These are phyloP conservation scores for Penicillium sp. DNA, from an alignment of 2,329 filamentous ascomycete genomes.

Conservation along the genomic window DNA sequence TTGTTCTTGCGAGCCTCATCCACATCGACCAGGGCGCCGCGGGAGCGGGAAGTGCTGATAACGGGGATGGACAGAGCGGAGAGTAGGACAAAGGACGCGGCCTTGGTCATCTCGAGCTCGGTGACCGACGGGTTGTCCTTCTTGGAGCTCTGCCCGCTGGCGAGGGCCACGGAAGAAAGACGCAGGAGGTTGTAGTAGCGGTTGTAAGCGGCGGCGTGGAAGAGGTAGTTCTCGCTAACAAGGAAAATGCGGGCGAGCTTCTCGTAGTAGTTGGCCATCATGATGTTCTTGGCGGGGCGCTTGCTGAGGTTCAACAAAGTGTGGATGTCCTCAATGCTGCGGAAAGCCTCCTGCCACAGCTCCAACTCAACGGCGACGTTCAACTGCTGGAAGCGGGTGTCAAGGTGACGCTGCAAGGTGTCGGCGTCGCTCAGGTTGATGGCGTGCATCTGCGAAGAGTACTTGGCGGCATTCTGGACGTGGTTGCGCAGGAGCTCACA, in stretches of 20 bases:
- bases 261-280: slow-evolving; percentile 99
- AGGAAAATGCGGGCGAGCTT: slow-evolving; percentile 98
- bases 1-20: slow-evolving; percentile 98
- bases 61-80: slow-evolving; percentile 97
- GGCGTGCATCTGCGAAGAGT: slow-evolving; percentile 97
- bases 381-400: slow-evolving; percentile 97
- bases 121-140: slow-evolving; percentile 87
- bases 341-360: slow-evolving; percentile 99
- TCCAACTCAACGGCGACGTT: slow-evolving; percentile 98
- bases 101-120: slow-evolving; percentile 88
- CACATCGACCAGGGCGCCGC: slow-evolving; percentile 92
- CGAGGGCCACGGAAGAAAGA: slow-evolving; percentile 79
- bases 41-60: slow-evolving; percentile 95
- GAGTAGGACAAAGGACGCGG: slow-evolving; percentile 90
- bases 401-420: slow-evolving; percentile 92
- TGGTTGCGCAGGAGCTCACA: slow-evolving; percentile 98
- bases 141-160: slow-evolving; percentile 84
- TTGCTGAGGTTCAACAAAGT: slow-evolving; percentile 97
- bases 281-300: slow-evolving; percentile 94
- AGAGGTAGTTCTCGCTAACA: slow-evolving; percentile 98
- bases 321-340: slow-evolving; percentile 98
- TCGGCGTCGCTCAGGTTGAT: slow-evolving; percentile 98
- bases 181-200: slow-evolving; percentile 95
- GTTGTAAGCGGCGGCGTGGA: slow-evolving; percentile 97
- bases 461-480: slow-evolving; percentile 98